Evolutionary conservation across 2,329 filamentous ascomycete species (phyloP).

Genomic region (Lizonia empirigonia): DNA sequence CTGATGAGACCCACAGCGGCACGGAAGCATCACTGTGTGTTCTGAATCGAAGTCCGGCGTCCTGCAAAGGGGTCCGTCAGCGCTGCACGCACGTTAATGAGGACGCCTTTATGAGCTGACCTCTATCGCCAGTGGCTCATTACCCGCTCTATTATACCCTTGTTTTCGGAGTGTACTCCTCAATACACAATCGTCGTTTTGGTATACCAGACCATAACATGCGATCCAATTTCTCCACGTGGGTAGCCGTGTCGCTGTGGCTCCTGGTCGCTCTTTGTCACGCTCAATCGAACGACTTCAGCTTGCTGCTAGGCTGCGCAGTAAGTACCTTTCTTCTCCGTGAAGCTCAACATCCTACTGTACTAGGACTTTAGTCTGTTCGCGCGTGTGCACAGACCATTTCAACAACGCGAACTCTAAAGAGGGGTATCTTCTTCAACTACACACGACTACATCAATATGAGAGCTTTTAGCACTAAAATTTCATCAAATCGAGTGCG

Average conservation of each 20-base stretch:
- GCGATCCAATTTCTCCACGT: not conserved
- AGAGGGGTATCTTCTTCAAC: too few relatives aligned
- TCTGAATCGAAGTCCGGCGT: not conserved
- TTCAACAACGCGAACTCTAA: too few relatives aligned
- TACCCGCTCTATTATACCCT: not conserved
- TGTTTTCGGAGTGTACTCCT: not conserved
- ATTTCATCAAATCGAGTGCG: too few relatives aligned
- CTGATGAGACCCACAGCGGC: not conserved
- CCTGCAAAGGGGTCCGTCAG: constrained; percentile 5
- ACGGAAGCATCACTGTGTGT: not conserved
- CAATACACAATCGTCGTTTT: not conserved
- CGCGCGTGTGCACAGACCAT: too few relatives aligned
- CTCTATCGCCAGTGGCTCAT: not conserved
- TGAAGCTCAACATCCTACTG: too few relatives aligned
- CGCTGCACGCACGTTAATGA: not conserved
- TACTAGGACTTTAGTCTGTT: too few relatives aligned
- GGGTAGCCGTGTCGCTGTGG: not conserved
- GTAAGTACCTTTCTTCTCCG: not conserved
- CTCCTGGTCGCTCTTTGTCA: not conserved
- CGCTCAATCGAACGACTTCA: not conserved
- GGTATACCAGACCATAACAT: not conserved
- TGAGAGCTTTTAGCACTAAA: too few relatives aligned
- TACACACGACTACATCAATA: too few relatives aligned
- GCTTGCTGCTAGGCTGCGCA: constrained; percentile 3
- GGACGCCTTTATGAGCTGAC: not conserved